These are phyloP conservation scores for Schizothecium vesticola DNA, from an alignment of 495 filamentous ascomycete genomes.

Conservation along the genomic window DNA sequence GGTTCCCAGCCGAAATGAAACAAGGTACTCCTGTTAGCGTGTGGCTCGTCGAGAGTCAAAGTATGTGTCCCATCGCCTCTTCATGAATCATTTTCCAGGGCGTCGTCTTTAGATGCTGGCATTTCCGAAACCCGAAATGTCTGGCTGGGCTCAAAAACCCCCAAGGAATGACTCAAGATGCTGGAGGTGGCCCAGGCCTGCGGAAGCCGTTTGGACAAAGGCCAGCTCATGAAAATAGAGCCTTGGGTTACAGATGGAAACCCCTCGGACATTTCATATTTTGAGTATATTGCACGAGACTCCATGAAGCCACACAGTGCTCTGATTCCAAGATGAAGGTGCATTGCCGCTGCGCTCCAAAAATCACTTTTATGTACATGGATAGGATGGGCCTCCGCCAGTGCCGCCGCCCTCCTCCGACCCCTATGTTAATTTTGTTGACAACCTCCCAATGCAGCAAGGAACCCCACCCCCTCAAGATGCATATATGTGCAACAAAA, in stretches of 20 bases:
- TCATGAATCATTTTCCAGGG: not conserved
- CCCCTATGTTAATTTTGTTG: conserved; percentile 2
- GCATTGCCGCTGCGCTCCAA: not conserved
- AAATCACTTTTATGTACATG: not conserved
- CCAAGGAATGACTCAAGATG: not conserved
- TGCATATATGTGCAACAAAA: not conserved
- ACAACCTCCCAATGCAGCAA: conserved; percentile 1
- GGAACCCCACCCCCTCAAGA: conserved; percentile 1
- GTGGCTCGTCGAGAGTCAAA: not conserved
- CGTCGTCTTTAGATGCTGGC: not conserved
- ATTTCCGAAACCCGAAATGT: not conserved
- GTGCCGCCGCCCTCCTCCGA: not conserved
- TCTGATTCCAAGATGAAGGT: not conserved
- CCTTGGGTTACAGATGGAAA: too few relatives aligned
- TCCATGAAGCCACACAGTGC: not conserved
- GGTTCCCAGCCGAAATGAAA: not conserved
- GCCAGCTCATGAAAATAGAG: not conserved
- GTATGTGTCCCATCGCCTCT: not conserved
- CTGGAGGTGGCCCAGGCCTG: not conserved
- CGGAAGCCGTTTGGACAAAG: not conserved
- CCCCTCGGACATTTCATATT: not conserved
- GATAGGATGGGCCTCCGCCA: not conserved
- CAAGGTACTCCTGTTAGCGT: not conserved
- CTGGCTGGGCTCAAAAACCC: not conserved
- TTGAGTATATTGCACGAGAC: too few relatives aligned